These are phyloP conservation scores for Ministeria vibrans DNA, from an alignment of 78 protist genomes.

Conservation along the genomic window DNA sequence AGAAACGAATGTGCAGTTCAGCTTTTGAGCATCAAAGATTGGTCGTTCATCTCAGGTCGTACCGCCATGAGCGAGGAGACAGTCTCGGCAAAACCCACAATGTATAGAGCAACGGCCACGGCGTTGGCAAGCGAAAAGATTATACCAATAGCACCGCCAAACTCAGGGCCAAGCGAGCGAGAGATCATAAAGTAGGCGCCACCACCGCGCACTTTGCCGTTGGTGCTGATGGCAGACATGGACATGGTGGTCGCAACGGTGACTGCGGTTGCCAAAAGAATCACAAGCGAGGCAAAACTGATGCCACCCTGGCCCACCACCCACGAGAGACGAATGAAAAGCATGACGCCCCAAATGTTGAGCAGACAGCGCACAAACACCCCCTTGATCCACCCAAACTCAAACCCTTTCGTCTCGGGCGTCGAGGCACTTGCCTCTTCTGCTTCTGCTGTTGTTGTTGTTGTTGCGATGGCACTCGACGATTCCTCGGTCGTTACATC, in stretches of 20 bases:
- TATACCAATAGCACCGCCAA: slow-evolving; percentile 68
- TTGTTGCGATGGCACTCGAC: too few species aligned
- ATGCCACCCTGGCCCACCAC: slow-evolving; percentile 56
- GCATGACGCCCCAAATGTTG: slow-evolving; percentile 32
- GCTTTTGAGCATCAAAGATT: too few species aligned
- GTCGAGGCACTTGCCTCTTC: too few species aligned
- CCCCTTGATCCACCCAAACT: too few species aligned
- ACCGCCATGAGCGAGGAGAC: too few species aligned
- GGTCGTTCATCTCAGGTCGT: too few species aligned
- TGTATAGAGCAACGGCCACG: slow-evolving; percentile 52
- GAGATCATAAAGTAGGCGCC: slow-evolving; percentile 75
- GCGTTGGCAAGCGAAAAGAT: slow-evolving; percentile 47
- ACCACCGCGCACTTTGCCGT: slow-evolving; percentile 72
- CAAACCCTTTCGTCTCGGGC: too few species aligned
- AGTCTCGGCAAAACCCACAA: slow-evolving; percentile 53
- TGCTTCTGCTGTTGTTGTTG: too few species aligned
- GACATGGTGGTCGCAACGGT: slow-evolving; percentile 60
- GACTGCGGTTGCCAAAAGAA: slow-evolving; percentile 9
- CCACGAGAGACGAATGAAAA: slow-evolving; percentile 56
- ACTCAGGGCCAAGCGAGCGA: slow-evolving; percentile 71
- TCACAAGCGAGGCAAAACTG: slow-evolving; percentile 16
- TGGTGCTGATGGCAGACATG: slow-evolving; percentile 76
- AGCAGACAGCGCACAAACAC: slow-evolving; percentile 23
- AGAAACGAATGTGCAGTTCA: too few species aligned
- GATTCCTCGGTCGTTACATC: too few species aligned